Evolutionary conservation across 495 filamentous ascomycete genomes (phyloP), one percentile per base, ranked within the genome.

Genomic region (Podospora pseudocomata): DNA sequence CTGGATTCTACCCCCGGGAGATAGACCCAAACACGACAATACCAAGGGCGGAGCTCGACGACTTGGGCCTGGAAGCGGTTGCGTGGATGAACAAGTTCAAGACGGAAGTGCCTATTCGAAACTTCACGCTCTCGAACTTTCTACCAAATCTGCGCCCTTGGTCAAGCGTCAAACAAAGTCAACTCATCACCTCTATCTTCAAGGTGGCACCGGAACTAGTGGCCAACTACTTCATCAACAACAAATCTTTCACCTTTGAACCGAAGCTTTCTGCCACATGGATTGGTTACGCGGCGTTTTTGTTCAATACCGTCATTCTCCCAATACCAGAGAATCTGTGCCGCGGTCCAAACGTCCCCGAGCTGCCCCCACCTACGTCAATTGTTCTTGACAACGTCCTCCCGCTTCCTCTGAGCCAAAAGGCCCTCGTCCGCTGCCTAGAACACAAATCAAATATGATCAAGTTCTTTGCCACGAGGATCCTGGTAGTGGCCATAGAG

Each of bases 211-310:
- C 95, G 5, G 94, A 97, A 76, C 80, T 97, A 20, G 86, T 97
- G 5, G 88, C 92, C 13, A 86, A 91, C 71, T 97, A 93, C 76
- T 98, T 97, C 71, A 82, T 86, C 62, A 88, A 86, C 74, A 92
- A 90, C 75, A 89, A 88, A 56, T 85, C 87, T 72, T 96, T 98
- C 76, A 84, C 88, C 4, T 91, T 96, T 62, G 96, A 97, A 28
- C 94, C 95, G 0, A 98, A 97, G 73, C 82, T 93, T 11, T 92
- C 92, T 1, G 84, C 92, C 0, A 94, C 94, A 4, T 99, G 95
- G 95, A 89, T 98, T 71, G 93, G 94, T 20, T 97, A 94, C 74
- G 93, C 91, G 3, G 85, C 92, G 0, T 91, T 98, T 65, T 78
- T 99, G 5, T 94, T 95, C 75, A 90, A 90, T 26, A 84, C 85